Conservation (phyloP, 2,329 filamentous ascomycete species). For the Blastomyces gilchristii region DNA sequence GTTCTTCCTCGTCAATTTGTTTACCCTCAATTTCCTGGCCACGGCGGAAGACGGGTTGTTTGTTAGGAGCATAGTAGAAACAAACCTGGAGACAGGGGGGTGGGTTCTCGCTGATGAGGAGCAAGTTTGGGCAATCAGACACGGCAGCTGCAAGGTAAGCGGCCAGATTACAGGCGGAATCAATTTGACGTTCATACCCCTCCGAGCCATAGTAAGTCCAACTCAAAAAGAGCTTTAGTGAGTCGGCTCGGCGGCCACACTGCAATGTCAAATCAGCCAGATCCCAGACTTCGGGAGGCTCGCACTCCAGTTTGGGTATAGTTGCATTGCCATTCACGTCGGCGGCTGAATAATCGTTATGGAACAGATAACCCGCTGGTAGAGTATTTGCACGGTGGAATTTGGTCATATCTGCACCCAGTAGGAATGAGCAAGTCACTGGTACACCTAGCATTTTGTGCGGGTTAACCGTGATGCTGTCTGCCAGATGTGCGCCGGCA, state of each 20-base stretch:
- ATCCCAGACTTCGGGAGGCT: slow-evolving; percentile 61
- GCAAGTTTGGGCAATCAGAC: slow-evolving; percentile 48
- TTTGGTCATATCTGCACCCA: slow-evolving; percentile 62
- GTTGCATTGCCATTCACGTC: slow-evolving; percentile 17
- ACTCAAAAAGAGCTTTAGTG: slow-evolving; percentile 72
- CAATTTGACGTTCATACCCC: slow-evolving; percentile 61
- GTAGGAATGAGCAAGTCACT: slow-evolving; percentile 79
- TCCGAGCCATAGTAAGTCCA: slow-evolving; percentile 80
- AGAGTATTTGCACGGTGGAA: slow-evolving; percentile 82
- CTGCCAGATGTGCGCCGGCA: slow-evolving; percentile 59
- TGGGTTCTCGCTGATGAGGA: slow-evolving; percentile 62
- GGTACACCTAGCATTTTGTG: slow-evolving; percentile 97
- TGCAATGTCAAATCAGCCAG: slow-evolving; percentile 87
- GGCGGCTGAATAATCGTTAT: slow-evolving; percentile 42
- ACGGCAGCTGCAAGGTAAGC: slow-evolving; percentile 56
- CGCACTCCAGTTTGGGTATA: slow-evolving; percentile 21
- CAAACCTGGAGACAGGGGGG: slow-evolving; percentile 88
- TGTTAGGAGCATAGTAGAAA: slow-evolving; percentile 68
- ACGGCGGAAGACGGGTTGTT: slow-evolving; percentile 36
- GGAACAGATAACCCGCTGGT: slow-evolving; percentile 77
- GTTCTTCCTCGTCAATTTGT: slow-evolving; percentile 24
- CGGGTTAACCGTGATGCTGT: slow-evolving; percentile 80
- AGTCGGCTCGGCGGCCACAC: slow-evolving; percentile 78
- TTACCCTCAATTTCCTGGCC: slow-evolving; percentile 20
- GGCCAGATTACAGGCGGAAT: slow-evolving; percentile 63